Evolutionary conservation across 495 filamentous ascomycete species (phyloP).

Genomic region (Penicillium atrosanguineum): DNA sequence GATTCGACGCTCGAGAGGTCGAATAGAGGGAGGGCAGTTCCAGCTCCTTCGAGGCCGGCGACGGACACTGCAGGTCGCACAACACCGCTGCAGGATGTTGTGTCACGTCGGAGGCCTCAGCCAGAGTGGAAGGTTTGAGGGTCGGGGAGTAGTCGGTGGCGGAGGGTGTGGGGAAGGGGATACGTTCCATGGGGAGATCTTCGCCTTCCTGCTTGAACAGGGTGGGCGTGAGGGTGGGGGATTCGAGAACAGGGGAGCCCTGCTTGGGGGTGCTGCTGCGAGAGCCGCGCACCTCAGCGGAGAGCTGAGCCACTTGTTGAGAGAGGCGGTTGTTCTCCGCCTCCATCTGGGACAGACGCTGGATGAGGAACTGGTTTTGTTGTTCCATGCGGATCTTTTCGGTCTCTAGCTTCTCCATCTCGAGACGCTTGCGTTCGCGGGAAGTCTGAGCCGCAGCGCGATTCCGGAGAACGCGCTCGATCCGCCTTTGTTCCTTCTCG

Average conservation of each 20-base stretch:
- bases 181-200: constrained; percentile 46
- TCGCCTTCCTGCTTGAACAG: constrained; percentile 58
- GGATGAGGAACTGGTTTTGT: constrained; percentile 69
- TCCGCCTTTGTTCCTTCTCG: constrained; percentile 96
- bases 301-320: constrained; percentile 63
- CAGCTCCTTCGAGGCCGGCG: constrained; percentile 61
- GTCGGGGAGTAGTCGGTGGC: constrained; percentile 49
- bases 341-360: constrained; percentile 60
- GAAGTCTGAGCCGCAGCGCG: constrained; percentile 95
- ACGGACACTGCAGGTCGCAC: constrained; percentile 99
- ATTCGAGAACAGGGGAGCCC: constrained; percentile 36
- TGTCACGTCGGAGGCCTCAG: constrained; percentile 85
- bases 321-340: constrained; percentile 62
- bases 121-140: constrained; percentile 51
- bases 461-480: constrained; percentile 95
- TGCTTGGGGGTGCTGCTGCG: constrained; percentile 42
- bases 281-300: constrained; percentile 56
- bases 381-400: constrained; percentile 65
- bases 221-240: constrained; percentile 46
- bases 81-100: constrained; percentile 99
- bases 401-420: constrained; percentile 84
- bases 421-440: constrained; percentile 88
- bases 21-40: constrained; percentile 53
- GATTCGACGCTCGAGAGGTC: constrained; percentile 48
- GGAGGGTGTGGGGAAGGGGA: constrained; percentile 50